Evolutionary conservation across 129 eudicot species (phyloP).

Genomic region (Cynara cardunculus): DNA sequence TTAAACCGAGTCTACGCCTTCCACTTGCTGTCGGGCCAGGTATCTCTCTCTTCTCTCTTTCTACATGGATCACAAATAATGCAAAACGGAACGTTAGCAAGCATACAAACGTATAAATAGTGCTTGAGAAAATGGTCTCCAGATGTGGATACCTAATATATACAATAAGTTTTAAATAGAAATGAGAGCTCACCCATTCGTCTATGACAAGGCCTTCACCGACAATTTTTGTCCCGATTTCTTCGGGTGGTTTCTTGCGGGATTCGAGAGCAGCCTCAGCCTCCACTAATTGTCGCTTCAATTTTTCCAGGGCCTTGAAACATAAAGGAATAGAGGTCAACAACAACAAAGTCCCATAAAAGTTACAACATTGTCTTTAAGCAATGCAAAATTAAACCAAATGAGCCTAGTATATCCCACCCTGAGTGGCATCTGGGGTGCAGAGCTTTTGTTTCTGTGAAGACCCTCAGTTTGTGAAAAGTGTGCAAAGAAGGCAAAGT

Average conservation of each 20-base stretch:
- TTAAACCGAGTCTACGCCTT: slow-evolving; percentile 38
- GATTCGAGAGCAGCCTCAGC: slow-evolving; percentile 61
- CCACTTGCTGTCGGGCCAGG: slow-evolving; percentile 35
- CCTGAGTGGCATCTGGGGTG: not conserved
- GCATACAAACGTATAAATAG: not conserved
- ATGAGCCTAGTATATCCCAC: not conserved
- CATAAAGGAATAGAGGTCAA: not conserved
- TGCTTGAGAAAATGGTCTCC: not conserved
- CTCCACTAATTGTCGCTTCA: slow-evolving; percentile 54
- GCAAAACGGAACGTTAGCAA: not conserved
- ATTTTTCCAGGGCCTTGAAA: slow-evolving; percentile 48
- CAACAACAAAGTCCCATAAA: not conserved
- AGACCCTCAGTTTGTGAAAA: not conserved
- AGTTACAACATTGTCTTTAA: not conserved
- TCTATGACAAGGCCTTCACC: slow-evolving; percentile 70
- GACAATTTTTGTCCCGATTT: slow-evolving; percentile 42
- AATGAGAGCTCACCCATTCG: slow-evolving; percentile 51
- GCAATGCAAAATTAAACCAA: not conserved
- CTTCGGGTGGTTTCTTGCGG: slow-evolving; percentile 56
- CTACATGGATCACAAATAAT: slow-evolving; percentile 1
- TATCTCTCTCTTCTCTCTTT: slow-evolving; percentile 36
- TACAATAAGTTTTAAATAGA: not conserved
- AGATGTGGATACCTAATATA: not conserved
- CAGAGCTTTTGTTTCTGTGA: too few relatives aligned
- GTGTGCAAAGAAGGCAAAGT: not conserved